Base-by-base conservation (phyloP, 352 stramenopile genomes). In the Phytophthora meadii region DNA sequence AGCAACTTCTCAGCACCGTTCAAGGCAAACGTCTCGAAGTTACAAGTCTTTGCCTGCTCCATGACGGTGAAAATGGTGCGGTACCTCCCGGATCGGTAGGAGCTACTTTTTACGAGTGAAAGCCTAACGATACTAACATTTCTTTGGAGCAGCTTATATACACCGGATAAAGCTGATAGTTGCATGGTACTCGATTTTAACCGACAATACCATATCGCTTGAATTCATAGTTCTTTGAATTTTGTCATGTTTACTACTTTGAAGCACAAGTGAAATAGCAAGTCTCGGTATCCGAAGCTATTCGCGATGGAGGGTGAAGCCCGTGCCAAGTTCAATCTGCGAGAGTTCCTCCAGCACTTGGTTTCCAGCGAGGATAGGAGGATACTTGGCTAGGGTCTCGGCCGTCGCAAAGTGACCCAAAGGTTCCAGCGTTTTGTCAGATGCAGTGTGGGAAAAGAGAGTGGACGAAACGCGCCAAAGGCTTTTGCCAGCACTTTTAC, bases 391-490 rank as follows among this genome's bases (percentile, higher is more conserved):
- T 41, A 81, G 32, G 0, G 76, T 44, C 40, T 94, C 84, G 3
- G 76, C 57, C 22, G 84, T 95, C n/a, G 74, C 82, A 61, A 97
- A 98, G 47, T 56, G 79, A 0, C 81, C 84, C 25, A 97, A 76
- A 48, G 90, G 92, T 58, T 95, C 65, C 17, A 97, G 71, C 27
- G 81, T 90, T 57, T 90, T 74, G 73, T 98, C 93, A 5, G 92
- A 98, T 22, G 85, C 85, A 24, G 95, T 94, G 72, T 98, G 93
- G 47, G 87, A 89, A 69, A 98, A 98, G 24, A 94, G 90, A 44
- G 93, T 98, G 24, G 86, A 97, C 4, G 87, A 97, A 27, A 98
- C 92, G 45, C 93, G 83, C 93, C 93, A 98, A 24, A 97, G 72
- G 39, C 82, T 92, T 67, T 94, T 83, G 48, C 82, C 83, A 15